Conservation (phyloP, 345 rosid genomes). For the Linum lewisii region DNA sequence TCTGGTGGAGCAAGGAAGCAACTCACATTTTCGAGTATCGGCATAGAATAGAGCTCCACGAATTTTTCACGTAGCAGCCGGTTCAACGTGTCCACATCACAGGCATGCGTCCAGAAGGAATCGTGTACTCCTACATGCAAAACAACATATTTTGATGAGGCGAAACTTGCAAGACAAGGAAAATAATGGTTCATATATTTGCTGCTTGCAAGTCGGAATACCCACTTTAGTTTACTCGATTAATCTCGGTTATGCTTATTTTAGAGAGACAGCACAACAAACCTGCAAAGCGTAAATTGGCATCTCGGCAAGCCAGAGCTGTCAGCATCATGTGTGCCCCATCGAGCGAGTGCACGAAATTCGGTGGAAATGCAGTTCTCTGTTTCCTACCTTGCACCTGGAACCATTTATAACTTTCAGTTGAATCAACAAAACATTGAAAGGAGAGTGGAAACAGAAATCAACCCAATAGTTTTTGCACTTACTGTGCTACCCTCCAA, state of each 20-base stretch:
- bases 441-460: constrained; percentile 6
- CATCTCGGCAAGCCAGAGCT: constrained; percentile 85
- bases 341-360: constrained; percentile 92
- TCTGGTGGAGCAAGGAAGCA: constrained; percentile 1
- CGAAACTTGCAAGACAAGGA: neutral
- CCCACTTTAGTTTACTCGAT: too few species aligned
- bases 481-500: constrained; percentile 77
- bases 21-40: constrained; percentile 93
- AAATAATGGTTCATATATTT: constrained; percentile 4
- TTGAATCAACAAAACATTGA: neutral
- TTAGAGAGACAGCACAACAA: constrained; percentile 9
- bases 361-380: constrained; percentile 97
- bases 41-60: constrained; percentile 78
- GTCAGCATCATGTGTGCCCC: constrained; percentile 99
- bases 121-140: constrained; percentile 85
- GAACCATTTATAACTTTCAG: neutral
- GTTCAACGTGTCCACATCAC: constrained; percentile 90
- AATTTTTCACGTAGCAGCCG: constrained; percentile 74
- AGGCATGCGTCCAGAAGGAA: constrained; percentile 98
- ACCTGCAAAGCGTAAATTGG: constrained; percentile 94
- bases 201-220: neutral
- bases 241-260: too few species aligned
- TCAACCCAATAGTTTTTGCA: constrained; percentile 9
- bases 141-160: constrained; percentile 8
- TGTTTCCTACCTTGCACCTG: constrained; percentile 83